phyloP scores from a whole-genome alignment of 2,329 filamentous ascomycete genomes.

The Colletotrichum chlorophyti region DNA sequence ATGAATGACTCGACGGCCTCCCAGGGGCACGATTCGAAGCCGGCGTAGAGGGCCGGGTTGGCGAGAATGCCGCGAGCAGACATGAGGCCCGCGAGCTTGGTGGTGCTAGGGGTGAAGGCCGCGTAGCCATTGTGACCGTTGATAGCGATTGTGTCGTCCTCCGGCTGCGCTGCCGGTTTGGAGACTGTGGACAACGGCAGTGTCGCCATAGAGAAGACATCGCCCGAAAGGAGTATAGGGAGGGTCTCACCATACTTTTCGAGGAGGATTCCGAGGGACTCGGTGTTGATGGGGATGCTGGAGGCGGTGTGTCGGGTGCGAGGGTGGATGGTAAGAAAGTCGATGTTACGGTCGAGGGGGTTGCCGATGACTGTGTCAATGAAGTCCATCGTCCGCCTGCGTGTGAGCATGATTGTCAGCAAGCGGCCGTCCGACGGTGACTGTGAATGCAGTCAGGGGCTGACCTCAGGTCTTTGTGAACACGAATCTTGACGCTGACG shows the following conservation, averaged over 20 bases:
- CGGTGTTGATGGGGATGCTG: conserved; percentile 65
- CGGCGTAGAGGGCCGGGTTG: conserved; percentile 71
- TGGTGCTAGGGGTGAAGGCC: conserved; percentile 45
- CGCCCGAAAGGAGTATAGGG: conserved; percentile 72
- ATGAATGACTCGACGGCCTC: conserved; percentile 69
- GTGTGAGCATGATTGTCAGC: neutral
- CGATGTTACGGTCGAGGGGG: conserved; percentile 57
- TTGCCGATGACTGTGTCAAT: conserved; percentile 67
- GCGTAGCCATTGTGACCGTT: conserved; percentile 2
- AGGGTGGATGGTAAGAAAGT: conserved; percentile 76
- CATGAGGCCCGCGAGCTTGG: conserved; percentile 69
- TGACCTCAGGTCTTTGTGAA: conserved; percentile 68
- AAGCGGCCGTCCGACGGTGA: too few species aligned
- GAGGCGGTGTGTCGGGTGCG: conserved; percentile 68
- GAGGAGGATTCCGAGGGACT: conserved; percentile 64
- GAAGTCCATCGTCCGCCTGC: conserved; percentile 64
- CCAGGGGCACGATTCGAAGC: conserved; percentile 64
- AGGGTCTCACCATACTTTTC: conserved; percentile 59
- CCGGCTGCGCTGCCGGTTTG: conserved; percentile 1
- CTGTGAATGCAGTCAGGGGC: neutral
- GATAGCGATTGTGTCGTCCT: neutral
- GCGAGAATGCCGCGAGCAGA: conserved; percentile 71
- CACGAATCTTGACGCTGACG: conserved; percentile 74
- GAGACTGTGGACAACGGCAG: conserved; percentile 49
- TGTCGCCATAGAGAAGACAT: conserved; percentile 65